Evolutionary conservation across 169 alveolate genomes (phyloP), one percentile per base, ranked within the genome.

Genomic region (Plasmodium falciparum): DNA sequence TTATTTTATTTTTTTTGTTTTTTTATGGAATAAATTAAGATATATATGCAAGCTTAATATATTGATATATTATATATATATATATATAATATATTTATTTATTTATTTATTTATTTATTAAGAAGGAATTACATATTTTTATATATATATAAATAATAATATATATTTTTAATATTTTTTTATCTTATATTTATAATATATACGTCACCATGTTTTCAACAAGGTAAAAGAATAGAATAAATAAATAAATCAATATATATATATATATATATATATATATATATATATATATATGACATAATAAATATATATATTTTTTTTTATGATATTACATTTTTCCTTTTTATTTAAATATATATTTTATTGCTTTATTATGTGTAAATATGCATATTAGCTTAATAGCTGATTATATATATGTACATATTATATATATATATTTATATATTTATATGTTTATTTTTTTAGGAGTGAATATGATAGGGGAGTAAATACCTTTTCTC

Each of bases 401-500:
- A 50, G 2, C 17, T 1, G n/a, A 0, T 9, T 13, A 17, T 15
- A 61, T 62, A 61, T 17, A 22, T 39, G 3, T 5, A 11, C 13
- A 45, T 9, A 45, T 43, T 26, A 73, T 17, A 22, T 33, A 54
- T 47, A 45, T 69, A 2, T 24, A 24, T 72, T 1, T 71, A 52
- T n/a, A 11, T 13, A 24, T 7, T n/a, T 8, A 26, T 39, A 9
- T 67, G 2, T 56, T n/a, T 39, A 70, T 43, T 33, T 47, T 26
- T 93, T 63, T 85, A 97, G 99, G 95, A 98, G 97, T 88, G 99
- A 99, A 88, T 99, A 99, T 92, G 99, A 99, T 88, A 94, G 99
- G 83, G 99, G 99, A 83, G 99, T 98, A 33, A 98, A 98, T 83
- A 98, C 99, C 74, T 99, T 98, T 93, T 98, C 99, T 52, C 99